These are phyloP conservation scores for Yamadazyma mexicana DNA, from an alignment of 1,139 yeast species.

Conservation along the genomic window DNA sequence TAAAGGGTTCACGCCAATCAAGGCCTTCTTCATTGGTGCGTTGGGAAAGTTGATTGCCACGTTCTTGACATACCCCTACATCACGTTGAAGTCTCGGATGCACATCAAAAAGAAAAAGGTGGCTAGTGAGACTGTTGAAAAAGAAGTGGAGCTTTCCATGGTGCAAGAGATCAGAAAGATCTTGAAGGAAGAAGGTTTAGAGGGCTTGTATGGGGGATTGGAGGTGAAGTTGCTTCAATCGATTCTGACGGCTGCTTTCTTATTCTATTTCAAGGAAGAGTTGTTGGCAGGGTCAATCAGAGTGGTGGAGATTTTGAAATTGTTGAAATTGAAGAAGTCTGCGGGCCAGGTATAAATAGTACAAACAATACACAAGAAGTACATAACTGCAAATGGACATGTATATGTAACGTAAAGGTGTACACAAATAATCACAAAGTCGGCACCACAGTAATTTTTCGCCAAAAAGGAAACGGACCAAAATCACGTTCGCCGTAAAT, in stretches of 20 bases:
- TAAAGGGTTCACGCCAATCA: slow-evolving; percentile 51
- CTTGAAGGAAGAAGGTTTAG: slow-evolving; percentile 65
- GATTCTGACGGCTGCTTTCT: slow-evolving; percentile 83
- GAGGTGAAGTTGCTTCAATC: slow-evolving; percentile 79
- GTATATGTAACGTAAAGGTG: too few species aligned
- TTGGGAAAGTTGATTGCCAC: slow-evolving; percentile 88
- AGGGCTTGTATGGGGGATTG: slow-evolving; percentile 80
- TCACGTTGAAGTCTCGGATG: slow-evolving; percentile 86
- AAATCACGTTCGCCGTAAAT: slow-evolving; percentile 1
- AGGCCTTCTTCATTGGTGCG: slow-evolving; percentile 87
- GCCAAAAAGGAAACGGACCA: neutral
- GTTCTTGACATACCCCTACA: slow-evolving; percentile 83
- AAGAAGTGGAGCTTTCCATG: slow-evolving; percentile 38
- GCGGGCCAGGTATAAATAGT: neutral
- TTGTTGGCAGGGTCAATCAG: slow-evolving; percentile 54
- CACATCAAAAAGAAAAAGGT: slow-evolving; percentile 58
- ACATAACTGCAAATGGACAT: too few species aligned
- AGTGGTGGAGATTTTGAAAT: slow-evolving; percentile 39
- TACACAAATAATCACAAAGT: too few species aligned
- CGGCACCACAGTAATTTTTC: too few species aligned
- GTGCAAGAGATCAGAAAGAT: slow-evolving; percentile 49
- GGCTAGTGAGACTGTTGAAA: slow-evolving; percentile 8
- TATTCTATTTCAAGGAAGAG: slow-evolving; percentile 90
- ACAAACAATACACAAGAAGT: too few species aligned
- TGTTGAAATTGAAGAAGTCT: slow-evolving; percentile 18